Conservation (phyloP, 2,329 filamentous ascomycete genomes). For the Aspergillus viridinutans region DNA sequence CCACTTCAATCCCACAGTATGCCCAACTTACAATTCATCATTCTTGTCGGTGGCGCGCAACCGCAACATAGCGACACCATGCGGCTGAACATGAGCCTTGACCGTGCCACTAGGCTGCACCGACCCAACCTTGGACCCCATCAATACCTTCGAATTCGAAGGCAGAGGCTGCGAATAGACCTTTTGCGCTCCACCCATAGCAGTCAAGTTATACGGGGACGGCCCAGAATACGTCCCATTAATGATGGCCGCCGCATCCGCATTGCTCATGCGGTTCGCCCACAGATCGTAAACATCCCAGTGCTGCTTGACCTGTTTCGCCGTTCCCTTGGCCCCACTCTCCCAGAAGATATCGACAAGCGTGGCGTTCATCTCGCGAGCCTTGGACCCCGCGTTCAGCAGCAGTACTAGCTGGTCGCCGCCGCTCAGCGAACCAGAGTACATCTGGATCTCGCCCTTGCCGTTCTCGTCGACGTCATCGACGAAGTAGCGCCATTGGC, state of each 20-base stretch:
- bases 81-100: constrained; percentile 43
- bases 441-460: constrained; percentile 48
- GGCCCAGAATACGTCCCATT: constrained; percentile 32
- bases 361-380: constrained; percentile 47
- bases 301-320: not conserved
- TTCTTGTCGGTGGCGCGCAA: constrained; percentile 40
- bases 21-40: constrained; percentile 40
- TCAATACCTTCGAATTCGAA: constrained; percentile 33
- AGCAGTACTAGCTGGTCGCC: constrained; percentile 48
- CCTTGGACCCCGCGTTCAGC: constrained; percentile 47
- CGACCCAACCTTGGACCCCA: constrained; percentile 45
- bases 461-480: constrained; percentile 41
- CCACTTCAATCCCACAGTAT: not conserved
- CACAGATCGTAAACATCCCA: not conserved
- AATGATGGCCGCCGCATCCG: constrained; percentile 43
- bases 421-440: constrained; percentile 46
- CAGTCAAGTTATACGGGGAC: constrained; percentile 44
- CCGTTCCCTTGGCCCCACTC: constrained; percentile 16
- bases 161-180: constrained; percentile 40
- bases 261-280: constrained; percentile 44
- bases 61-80: constrained; percentile 51
- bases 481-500: constrained; percentile 45
- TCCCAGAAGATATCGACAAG: constrained; percentile 53
- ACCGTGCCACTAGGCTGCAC: constrained; percentile 43
- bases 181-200: constrained; percentile 27